These are phyloP conservation scores for Dendrobium nobile DNA, from an alignment of 106 monocot species.

Conservation along the genomic window DNA sequence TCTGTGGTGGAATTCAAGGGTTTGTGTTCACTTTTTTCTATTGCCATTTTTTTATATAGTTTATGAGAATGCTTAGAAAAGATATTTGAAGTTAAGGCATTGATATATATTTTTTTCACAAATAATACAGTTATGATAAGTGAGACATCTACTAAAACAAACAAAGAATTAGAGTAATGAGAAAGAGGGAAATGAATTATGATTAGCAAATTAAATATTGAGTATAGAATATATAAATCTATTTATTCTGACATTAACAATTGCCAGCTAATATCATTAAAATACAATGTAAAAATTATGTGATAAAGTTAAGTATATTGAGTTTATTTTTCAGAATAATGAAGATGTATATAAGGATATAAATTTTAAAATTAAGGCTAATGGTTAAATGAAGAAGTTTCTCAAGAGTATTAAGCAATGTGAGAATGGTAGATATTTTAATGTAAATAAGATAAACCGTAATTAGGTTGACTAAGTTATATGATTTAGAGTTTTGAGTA, in stretches of 20 bases:
- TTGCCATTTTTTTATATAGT: too few relatives aligned
- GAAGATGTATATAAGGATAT: not conserved
- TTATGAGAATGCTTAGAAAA: too few relatives aligned
- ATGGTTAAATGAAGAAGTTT: too few relatives aligned
- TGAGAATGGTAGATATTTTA: not conserved
- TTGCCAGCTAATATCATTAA: not conserved
- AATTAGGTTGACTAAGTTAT: not conserved
- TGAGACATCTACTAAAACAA: not conserved
- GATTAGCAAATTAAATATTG: not conserved
- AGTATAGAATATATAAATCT: not conserved
- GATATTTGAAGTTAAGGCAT: not conserved
- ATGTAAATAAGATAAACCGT: not conserved
- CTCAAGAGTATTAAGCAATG: too few relatives aligned
- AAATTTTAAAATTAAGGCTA: too few relatives aligned
- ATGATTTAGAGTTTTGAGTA: not conserved
- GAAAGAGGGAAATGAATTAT: not conserved
- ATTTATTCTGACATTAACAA: not conserved
- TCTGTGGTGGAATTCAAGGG: too few relatives aligned
- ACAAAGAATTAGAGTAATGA: not conserved
- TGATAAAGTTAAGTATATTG: not conserved
- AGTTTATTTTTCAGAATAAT: not conserved
- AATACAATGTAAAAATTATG: not conserved
- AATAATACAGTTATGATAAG: not conserved
- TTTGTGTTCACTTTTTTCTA: too few relatives aligned
- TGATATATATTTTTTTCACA: not conserved